phyloP scores from a whole-genome alignment of 176 grass and related monocot genomes.

The barley (Hordeum vulgare) region DNA sequence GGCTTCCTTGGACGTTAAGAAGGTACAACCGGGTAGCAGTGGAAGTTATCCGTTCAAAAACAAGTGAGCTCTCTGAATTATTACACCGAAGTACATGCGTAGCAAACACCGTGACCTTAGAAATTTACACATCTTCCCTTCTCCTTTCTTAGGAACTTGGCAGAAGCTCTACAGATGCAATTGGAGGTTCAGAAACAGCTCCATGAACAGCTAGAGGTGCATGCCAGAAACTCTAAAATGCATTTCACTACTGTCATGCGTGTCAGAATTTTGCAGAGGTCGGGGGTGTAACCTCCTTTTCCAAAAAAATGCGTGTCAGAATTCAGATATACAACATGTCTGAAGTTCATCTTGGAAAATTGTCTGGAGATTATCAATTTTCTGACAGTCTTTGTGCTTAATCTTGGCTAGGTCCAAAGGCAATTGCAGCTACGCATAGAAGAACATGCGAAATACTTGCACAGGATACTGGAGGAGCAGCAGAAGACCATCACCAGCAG shows the following conservation, averaged over 20 bases:
- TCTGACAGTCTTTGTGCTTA: not conserved
- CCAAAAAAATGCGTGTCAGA: too few species aligned
- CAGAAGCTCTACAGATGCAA: constrained; percentile 88
- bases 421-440: constrained; percentile 76
- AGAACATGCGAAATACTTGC: constrained; percentile 90
- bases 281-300: too few species aligned
- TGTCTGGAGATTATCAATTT: not conserved
- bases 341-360: not conserved
- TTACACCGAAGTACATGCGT: not conserved
- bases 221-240: not conserved
- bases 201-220: constrained; percentile 90
- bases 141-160: constrained; percentile 39
- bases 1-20: constrained; percentile 47
- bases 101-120: not conserved
- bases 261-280: too few species aligned
- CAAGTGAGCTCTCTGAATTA: constrained; percentile 35
- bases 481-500: constrained; percentile 52
- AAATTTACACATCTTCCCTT: not conserved
- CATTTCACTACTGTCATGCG: not conserved
- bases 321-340: not conserved
- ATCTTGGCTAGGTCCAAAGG: constrained; percentile 60
- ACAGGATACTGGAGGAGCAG: constrained; percentile 88
- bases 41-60: constrained; percentile 27
- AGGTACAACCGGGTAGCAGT: constrained; percentile 29
- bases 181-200: constrained; percentile 92